Evolutionary conservation across 176 grass and related monocot genomes (phyloP).

Genomic region (Oryza glumipatula): DNA sequence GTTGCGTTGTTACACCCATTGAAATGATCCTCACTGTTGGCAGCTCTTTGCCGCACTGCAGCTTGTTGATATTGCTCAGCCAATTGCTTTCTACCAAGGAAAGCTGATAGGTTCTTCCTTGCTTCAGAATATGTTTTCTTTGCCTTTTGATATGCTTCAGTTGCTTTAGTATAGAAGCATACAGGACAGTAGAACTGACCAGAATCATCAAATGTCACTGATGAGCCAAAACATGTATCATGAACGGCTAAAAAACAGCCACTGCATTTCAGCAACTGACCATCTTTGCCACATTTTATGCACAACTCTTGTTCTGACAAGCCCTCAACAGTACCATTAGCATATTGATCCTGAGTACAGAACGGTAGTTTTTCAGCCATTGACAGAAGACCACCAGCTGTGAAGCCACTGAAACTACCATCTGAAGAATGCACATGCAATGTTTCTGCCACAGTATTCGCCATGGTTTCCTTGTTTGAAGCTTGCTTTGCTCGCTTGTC

Average conservation of each 20-base stretch:
- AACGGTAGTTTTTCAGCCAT: constrained; percentile 8
- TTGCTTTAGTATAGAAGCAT: constrained; percentile 49
- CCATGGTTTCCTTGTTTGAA: constrained; percentile 6
- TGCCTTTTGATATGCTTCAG: constrained; percentile 45
- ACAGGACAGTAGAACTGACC: constrained; percentile 47
- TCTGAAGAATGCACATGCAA: constrained; percentile 23
- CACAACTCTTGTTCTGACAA: constrained; percentile 50
- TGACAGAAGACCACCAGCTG: constrained; percentile 30
- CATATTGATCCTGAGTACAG: constrained; percentile 23
- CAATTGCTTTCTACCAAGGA: constrained; percentile 18
- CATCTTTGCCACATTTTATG: constrained; percentile 54
- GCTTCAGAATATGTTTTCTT: constrained; percentile 45
- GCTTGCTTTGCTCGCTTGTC: not conserved
- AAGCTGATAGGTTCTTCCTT: constrained; percentile 34
- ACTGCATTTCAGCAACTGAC: constrained; percentile 52
- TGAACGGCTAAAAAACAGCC: constrained; percentile 46
- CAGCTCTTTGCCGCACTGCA: constrained; percentile 5
- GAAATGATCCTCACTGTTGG: constrained; percentile 26
- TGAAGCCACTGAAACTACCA: constrained; percentile 30
- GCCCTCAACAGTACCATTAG: constrained; percentile 10
- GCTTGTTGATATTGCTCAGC: not conserved
- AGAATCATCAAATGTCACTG: constrained; percentile 30
- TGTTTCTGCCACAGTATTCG: constrained; percentile 28
- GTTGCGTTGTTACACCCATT: constrained; percentile 21
- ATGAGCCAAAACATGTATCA: constrained; percentile 40